Evolutionary conservation across 768 basidiomycete species (phyloP).

Genomic region (Symmetrospora coprosmae): DNA sequence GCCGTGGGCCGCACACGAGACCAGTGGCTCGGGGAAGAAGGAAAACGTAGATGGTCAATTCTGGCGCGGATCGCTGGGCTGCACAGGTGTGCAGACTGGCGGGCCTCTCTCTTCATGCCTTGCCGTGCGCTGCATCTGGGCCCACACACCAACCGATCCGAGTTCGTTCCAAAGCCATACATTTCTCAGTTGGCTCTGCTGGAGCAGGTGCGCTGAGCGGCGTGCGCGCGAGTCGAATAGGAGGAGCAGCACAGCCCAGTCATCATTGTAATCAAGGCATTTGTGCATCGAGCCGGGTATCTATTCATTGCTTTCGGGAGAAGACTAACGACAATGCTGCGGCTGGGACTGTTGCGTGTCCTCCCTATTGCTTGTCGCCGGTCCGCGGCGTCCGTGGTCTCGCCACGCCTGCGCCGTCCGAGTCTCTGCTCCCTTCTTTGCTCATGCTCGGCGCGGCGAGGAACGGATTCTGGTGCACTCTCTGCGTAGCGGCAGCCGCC

Average conservation of each 20-base stretch:
- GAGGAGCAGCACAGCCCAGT: too few species aligned
- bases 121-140: too few species aligned
- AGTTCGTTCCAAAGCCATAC: conserved; percentile 22
- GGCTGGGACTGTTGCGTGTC: too few species aligned
- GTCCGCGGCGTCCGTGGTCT: conserved; percentile 1
- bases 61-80: not conserved
- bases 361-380: too few species aligned
- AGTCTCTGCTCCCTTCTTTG: not conserved
- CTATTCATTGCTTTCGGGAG: not conserved
- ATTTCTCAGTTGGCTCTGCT: too few species aligned
- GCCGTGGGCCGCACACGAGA: too few species aligned
- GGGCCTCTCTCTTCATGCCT: not conserved
- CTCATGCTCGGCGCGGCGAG: not conserved
- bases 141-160: conserved; percentile 7
- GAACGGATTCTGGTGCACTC: not conserved
- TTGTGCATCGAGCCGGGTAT: too few species aligned
- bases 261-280: too few species aligned
- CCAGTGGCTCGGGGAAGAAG: too few species aligned
- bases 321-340: not conserved
- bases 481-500: not conserved
- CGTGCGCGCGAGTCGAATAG: too few species aligned
- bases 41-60: too few species aligned
- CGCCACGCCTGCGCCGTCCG: not conserved
- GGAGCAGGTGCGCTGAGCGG: too few species aligned
- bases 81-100: not conserved